Evolutionary conservation across 2,329 filamentous ascomycete species (phyloP), one percentile per base, ranked within the genome.

Genomic region (Sarocladiaceae sp.): DNA sequence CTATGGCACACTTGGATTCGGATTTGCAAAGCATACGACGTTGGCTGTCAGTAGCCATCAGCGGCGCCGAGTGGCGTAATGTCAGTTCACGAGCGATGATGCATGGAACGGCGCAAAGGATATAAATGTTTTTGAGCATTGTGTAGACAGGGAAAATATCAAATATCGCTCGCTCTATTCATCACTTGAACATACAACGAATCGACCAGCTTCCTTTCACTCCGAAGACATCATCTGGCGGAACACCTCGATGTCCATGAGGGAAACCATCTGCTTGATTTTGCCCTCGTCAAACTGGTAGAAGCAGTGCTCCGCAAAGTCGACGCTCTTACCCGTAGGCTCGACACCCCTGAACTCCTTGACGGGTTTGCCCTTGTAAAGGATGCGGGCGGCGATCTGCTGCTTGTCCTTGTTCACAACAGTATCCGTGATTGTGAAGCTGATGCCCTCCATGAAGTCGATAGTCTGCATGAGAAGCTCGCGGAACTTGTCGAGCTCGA

Each of bases 231-330:
- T 11, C 3, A 13, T 19, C 19, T 37, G 16, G n/a, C n/a, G n/a
- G n/a, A 57, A 61, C 11, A 52, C 50, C 6, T 49, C 49, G 31
- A 58, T 41, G 43, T 63, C 61, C 34, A 63, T 53, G n/a, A 63
- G 45, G 32, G 62, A 60, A 55, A 61, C 61, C 4, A 65, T 57
- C 20, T 52, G 50, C 9, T 49, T 47, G 19, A 66, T 64, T 52
- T 50, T 63, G 4, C 60, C 62, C 2, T 47, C 51, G 12, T 55
- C 48, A 29, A 65, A 56, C 43, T 52, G 52, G 43, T 65, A 67
- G 15, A 61, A 60, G 21, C 57, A 61, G 33, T 60, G 56, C 51
- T 66, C 63, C 21, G 47, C 43, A 41, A 65, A 61, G 7, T 33
- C 42, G 6, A 65, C 58, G 3, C 39, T 16, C 11, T 52, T 53